A percentile compares a stretch with the other conserved stretches of the same genome.
These are phyloP conservation scores for Xylaria longipes DNA, from an alignment of 495 filamentous ascomycete species.

Conservation along the genomic window DNA sequence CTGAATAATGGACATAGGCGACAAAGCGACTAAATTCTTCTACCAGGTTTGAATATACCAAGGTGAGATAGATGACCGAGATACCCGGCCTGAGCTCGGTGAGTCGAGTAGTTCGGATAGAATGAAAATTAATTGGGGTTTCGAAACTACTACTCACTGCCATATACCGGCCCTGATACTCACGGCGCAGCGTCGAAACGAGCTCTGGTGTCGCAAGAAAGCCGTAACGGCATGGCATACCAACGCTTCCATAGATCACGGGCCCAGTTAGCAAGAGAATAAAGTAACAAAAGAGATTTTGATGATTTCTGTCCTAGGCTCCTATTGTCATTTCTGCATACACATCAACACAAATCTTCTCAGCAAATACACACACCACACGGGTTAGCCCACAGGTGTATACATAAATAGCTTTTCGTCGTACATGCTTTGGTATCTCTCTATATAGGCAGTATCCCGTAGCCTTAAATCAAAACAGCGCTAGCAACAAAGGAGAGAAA, in stretches of 20 bases:
- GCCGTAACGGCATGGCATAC: neutral
- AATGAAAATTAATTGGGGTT: neutral
- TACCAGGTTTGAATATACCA: neutral
- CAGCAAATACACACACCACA: neutral
- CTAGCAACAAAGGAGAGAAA: conserved; percentile 19
- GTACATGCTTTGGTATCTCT: conserved; percentile 33
- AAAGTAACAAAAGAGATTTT: conserved; percentile 7
- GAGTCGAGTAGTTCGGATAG: neutral
- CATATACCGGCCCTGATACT: neutral
- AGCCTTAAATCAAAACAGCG: conserved; percentile 5
- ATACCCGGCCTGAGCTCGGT: neutral
- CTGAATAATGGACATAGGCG: neutral
- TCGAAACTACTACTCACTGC: neutral
- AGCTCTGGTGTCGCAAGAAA: too few relatives aligned
- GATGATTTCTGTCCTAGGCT: neutral
- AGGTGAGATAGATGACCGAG: neutral
- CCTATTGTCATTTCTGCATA: conserved; percentile 13
- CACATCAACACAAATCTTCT: neutral
- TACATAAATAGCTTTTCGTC: conserved; percentile 23
- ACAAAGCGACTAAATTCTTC: neutral
- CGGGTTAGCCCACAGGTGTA: conserved; percentile 13
- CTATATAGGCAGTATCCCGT: conserved; percentile 19
- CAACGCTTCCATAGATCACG: neutral
- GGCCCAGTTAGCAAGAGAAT: neutral
- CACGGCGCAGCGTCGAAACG: too few relatives aligned